Base-by-base conservation (phyloP, 2,329 filamentous ascomycete species). In the Pseudocercospora eumusae region DNA sequence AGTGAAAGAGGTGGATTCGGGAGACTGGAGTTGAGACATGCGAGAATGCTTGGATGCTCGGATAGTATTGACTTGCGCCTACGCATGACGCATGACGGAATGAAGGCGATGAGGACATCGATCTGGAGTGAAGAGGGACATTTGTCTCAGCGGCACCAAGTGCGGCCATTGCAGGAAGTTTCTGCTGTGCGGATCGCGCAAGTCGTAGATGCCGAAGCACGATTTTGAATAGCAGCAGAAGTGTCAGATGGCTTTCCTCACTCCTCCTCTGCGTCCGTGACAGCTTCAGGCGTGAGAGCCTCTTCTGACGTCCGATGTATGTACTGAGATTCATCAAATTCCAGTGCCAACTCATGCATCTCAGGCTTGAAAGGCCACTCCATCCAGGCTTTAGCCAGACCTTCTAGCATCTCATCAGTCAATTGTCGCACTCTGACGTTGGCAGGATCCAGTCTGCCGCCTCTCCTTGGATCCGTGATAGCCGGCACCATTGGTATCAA, bases 341-440 rank as follows among this genome's bases (percentile, higher is more conserved):
- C 64, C 6, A 71, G 55, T 47, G 60, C 64, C 56, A 73, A 47
- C 44, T 71, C 66, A 50, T 63, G 57, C 20, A 33, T 55, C 18
- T 66, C 61, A 4, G 74, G 74, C 64, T 68, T 67, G 59, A 89
- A 90, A 0, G 87, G 87, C 88, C 88, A 91, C 56, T 82, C 76
- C 73, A 85, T 79, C 81, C 85, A 91, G 0, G 82, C 81, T 66
- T 83, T 78, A 4, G 86, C 64, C 15, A 91, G 75, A 63, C 88
- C 84, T 18, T 79, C 72, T 72, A 86, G 79, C 78, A 89, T 86
- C 13, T 71, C 69, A 66, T 79, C 73, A 47, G 82, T 85, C 61
- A 90, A 66, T 25, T 75, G 72, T 4, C 86, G 75, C 4, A 82
- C 76, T 0, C 73, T 71, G 33, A 88, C 57, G 59, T 79, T 75